These are phyloP conservation scores for Trypanosomatidae sp. DNA, from an alignment of 208 protist species.

Conservation along the genomic window DNA sequence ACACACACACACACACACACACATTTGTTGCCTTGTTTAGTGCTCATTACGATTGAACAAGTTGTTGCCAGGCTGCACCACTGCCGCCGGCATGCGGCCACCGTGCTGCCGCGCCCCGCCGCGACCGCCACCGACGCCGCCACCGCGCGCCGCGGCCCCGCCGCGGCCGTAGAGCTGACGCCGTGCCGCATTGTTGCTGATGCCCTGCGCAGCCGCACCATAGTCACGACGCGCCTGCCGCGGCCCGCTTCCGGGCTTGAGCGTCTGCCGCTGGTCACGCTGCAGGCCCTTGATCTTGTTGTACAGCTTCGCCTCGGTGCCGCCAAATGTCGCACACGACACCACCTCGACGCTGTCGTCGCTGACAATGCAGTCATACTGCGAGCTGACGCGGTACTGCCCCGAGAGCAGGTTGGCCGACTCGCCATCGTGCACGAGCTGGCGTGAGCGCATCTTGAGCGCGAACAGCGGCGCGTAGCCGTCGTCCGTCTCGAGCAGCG, in stretches of 20 bases:
- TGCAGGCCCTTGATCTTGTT: conserved; percentile 58
- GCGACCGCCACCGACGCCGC: conserved; percentile 9
- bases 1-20: too few relatives aligned
- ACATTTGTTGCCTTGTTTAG: conserved; percentile 1
- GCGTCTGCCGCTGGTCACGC: conserved; percentile 26
- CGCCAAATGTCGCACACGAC: conserved; percentile 49
- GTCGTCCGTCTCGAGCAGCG: conserved; percentile 70
- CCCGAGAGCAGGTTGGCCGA: conserved; percentile 65
- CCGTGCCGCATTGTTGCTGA: background rate
- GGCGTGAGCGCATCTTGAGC: conserved; percentile 69
- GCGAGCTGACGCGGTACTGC: conserved; percentile 46
- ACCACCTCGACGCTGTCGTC: conserved; percentile 79
- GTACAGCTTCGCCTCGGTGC: conserved; percentile 57
- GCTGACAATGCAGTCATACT: conserved; percentile 71
- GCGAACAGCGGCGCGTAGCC: conserved; percentile 69
- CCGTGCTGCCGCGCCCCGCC: background rate
- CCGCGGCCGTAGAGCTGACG: too few relatives aligned
- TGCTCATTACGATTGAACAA: background rate
- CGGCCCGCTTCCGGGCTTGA: conserved; percentile 18
- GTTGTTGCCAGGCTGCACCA: background rate
- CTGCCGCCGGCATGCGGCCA: background rate
- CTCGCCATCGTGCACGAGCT: conserved; percentile 80
- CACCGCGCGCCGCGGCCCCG: background rate
- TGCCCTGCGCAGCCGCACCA: background rate
- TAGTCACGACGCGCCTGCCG: conserved; percentile 3